A percentile compares a stretch with the other conserved stretches of the same genome.
Conservation (phyloP, 23 red algal genomes). For the Pyropia haitanensis region DNA sequence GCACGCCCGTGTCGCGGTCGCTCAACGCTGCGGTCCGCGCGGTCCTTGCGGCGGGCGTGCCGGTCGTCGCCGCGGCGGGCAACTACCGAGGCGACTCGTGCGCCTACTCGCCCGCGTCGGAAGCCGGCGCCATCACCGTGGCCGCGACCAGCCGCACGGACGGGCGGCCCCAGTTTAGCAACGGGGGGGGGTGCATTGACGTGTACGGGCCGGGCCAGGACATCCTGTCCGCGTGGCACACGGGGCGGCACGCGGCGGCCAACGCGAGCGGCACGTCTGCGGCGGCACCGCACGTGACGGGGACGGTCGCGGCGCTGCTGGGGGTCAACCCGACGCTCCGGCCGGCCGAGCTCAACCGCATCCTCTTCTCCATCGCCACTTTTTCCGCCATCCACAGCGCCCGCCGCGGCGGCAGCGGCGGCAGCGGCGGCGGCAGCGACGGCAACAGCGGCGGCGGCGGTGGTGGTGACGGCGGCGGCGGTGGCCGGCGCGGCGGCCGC, state of each 20-base stretch:
- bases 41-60: constrained; percentile 12
- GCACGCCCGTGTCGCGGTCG: constrained; percentile 6
- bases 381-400: neutral
- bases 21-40: constrained; percentile 19
- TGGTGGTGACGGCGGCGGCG: too few relatives aligned
- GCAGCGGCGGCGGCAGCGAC: neutral
- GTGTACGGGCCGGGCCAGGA: constrained; percentile 42
- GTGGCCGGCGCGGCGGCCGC: constrained; percentile 8
- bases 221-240: constrained; percentile 34
- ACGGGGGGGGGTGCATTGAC: constrained; percentile 34
- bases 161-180: constrained; percentile 19
- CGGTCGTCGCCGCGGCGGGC: constrained; percentile 40
- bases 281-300: constrained; percentile 46
- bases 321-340: constrained; percentile 42
- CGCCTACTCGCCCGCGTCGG: constrained; percentile 35
- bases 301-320: constrained; percentile 29
- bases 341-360: constrained; percentile 16
- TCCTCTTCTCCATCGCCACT: constrained; percentile 23
- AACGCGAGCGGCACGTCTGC: constrained; percentile 26
- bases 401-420: constrained; percentile 9
- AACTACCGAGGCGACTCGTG: constrained; percentile 33
- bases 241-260: constrained; percentile 8
- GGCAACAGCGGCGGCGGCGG: neutral
- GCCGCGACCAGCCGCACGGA: constrained; percentile 22
- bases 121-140: constrained; percentile 21